Evolutionary conservation across 179 eudicot species (phyloP).

Genomic region (Drosera spatulata): DNA sequence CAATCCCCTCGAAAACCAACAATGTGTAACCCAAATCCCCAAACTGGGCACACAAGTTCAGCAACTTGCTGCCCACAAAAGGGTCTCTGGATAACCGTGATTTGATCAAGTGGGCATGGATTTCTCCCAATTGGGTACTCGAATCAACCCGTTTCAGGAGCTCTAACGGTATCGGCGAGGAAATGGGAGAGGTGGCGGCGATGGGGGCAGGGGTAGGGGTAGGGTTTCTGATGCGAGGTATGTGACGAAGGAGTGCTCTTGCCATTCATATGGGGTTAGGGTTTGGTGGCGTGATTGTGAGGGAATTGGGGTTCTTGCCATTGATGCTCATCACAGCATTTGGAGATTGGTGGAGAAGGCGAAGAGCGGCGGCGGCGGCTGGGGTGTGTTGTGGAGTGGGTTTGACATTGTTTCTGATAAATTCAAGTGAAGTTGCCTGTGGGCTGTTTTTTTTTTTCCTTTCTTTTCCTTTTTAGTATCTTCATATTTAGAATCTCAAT

Average conservation of each 20-base stretch:
- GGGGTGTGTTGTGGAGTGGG: not conserved
- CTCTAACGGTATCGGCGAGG: conserved; percentile 5
- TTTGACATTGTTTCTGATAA: not conserved
- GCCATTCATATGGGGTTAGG: conserved; percentile 40
- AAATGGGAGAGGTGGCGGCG: conserved; percentile 3
- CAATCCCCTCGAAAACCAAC: conserved; percentile 29
- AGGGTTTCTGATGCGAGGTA: conserved; percentile 16
- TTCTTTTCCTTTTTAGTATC: no score
- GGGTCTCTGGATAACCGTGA: conserved; percentile 41
- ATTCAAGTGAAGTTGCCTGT: no score
- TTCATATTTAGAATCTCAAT: no score
- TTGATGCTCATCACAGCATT: conserved; percentile 11
- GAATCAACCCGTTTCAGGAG: conserved; percentile 18
- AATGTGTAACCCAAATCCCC: conserved; percentile 28
- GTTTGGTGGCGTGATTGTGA: conserved; percentile 8
- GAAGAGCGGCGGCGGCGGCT: not conserved
- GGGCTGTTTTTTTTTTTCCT: no score
- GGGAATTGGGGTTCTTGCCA: conserved; percentile 22
- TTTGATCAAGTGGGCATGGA: conserved; percentile 50
- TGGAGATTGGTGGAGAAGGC: no score
- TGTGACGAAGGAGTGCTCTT: conserved; percentile 21
- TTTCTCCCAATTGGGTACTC: conserved; percentile 30
- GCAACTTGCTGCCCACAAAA: conserved; percentile 37
- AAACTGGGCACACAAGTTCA: conserved; percentile 32
- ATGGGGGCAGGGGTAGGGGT: conserved; percentile 11